phyloP scores from a whole-genome alignment of 352 stramenopile genomes.

The Pythium chondricola region DNA sequence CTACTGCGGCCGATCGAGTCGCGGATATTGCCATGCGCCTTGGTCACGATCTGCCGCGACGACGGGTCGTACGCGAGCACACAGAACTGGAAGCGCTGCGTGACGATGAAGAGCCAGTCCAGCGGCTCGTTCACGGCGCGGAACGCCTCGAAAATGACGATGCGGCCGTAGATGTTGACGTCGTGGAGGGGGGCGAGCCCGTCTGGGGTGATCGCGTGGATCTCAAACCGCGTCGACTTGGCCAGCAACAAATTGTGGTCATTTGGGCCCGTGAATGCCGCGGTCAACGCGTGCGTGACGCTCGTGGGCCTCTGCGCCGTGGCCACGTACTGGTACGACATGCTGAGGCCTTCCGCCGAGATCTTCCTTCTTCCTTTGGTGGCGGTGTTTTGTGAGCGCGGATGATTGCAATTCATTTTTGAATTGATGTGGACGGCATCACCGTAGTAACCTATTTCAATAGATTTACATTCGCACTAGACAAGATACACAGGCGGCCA shows the following conservation, averaged over 20 bases:
- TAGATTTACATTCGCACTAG: neutral
- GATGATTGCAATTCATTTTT: slow-evolving; percentile 16
- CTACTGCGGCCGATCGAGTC: slow-evolving; percentile 84
- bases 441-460: neutral
- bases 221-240: slow-evolving; percentile 87
- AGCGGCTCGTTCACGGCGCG: slow-evolving; percentile 60
- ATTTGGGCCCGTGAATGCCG: slow-evolving; percentile 77
- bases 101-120: slow-evolving; percentile 87
- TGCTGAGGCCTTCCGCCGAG: slow-evolving; percentile 10
- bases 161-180: slow-evolving; percentile 81
- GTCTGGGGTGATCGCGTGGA: slow-evolving; percentile 82
- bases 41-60: slow-evolving; percentile 72
- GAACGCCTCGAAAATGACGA: slow-evolving; percentile 86
- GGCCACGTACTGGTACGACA: slow-evolving; percentile 91
- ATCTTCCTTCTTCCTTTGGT: neutral
- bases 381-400: neutral
- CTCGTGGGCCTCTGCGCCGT: slow-evolving; percentile 91
- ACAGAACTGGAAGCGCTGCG: slow-evolving; percentile 88
- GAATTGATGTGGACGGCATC: slow-evolving; percentile 16
- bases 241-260: slow-evolving; percentile 89
- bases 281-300: slow-evolving; percentile 91
- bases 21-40: slow-evolving; percentile 80
- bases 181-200: slow-evolving; percentile 83
- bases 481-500: no score
- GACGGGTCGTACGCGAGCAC: slow-evolving; percentile 77